phyloP scores from a whole-genome alignment of 768 basidiomycete genomes.

The Boletus rex-veris region DNA sequence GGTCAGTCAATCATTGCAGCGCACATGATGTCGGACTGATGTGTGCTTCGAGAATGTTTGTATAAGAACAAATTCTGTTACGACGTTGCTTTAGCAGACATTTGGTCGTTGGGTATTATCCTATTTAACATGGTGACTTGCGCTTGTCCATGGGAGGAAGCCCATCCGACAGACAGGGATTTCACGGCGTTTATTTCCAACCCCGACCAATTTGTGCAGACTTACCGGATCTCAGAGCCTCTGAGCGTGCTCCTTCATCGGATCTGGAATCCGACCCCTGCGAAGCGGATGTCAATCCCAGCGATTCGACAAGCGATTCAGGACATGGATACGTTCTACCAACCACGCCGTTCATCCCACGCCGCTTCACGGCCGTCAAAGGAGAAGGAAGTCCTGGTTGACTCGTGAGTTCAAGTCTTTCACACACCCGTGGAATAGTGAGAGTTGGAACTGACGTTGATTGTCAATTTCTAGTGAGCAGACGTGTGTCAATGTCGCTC shows the following conservation, averaged over 20 bases:
- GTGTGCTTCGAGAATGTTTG: constrained; percentile 48
- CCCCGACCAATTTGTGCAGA: constrained; percentile 1
- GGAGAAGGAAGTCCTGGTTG: background rate
- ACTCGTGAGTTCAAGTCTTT: constrained; percentile 12
- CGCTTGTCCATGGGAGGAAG: constrained; percentile 17
- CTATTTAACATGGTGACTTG: constrained; percentile 81
- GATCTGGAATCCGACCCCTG: constrained; percentile 15
- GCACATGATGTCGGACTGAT: constrained; percentile 4
- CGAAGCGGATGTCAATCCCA: constrained; percentile 15
- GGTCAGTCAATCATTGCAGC: constrained; percentile 42
- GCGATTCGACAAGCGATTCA: constrained; percentile 14
- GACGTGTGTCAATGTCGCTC: constrained; percentile 3
- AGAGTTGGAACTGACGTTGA: background rate
- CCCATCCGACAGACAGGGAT: background rate
- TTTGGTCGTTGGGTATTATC: constrained; percentile 78
- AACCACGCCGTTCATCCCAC: background rate
- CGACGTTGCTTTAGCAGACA: constrained; percentile 38
- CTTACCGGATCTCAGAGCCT: constrained; percentile 6
- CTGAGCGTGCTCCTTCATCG: constrained; percentile 5
- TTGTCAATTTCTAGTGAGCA: constrained; percentile 4
- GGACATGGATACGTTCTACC: constrained; percentile 16
- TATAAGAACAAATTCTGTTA: constrained; percentile 33
- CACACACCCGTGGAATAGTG: no score
- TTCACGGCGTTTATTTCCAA: constrained; percentile 3
- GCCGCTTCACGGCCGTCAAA: background rate